A percentile compares a stretch with the other conserved stretches of the same genome.
These are phyloP conservation scores for Aegilops longissima DNA, from an alignment of 176 grass and related monocot species.

Conservation along the genomic window DNA sequence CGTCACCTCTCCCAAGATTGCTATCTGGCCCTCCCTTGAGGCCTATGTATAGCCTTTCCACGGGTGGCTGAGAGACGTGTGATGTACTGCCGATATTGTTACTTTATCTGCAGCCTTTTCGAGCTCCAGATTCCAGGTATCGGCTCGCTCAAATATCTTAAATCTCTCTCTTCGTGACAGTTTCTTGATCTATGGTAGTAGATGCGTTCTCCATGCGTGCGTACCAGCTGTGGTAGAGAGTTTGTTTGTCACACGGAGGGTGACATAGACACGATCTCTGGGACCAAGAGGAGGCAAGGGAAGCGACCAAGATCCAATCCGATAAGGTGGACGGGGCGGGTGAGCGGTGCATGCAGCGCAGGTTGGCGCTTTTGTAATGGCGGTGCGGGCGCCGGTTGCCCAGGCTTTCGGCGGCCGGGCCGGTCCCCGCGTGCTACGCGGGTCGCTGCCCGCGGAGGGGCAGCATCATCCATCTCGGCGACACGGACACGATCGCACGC, in stretches of 20 bases:
- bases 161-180: neutral
- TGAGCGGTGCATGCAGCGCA: too few relatives aligned
- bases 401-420: slow-evolving; percentile 36
- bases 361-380: neutral
- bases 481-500: neutral
- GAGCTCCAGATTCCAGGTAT: neutral
- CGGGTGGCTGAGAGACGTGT: neutral
- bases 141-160: neutral
- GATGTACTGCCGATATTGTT: neutral
- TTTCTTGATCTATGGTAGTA: neutral
- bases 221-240: too few relatives aligned
- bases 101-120: neutral
- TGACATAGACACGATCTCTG: too few relatives aligned
- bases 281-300: too few relatives aligned
- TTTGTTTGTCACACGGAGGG: too few relatives aligned
- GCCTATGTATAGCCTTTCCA: neutral
- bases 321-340: neutral
- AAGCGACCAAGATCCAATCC: neutral
- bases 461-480: slow-evolving; percentile 26
- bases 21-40: slow-evolving; percentile 30
- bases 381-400: neutral
- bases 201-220: too few relatives aligned
- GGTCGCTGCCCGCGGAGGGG: neutral
- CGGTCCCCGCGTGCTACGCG: neutral
- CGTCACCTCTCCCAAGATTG: slow-evolving; percentile 24